Base-by-base conservation (phyloP, 2,329 filamentous ascomycete genomes). In the Trichocomaceae sp. region DNA sequence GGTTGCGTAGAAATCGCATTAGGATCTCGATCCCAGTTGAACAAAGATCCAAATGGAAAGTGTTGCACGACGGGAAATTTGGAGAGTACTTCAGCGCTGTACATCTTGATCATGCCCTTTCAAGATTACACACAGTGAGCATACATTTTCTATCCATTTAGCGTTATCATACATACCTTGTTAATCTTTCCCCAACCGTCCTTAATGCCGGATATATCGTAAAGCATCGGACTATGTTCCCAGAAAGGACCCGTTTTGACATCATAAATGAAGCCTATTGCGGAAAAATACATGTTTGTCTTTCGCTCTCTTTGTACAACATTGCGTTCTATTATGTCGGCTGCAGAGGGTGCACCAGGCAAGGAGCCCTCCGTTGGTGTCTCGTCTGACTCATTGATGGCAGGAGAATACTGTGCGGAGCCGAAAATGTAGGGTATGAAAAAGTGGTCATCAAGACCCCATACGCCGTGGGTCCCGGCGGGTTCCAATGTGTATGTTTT, bases 11-110 rank as follows among this genome's bases (percentile, higher is more conserved):
- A 61, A 1, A 70, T 61, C 1, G 85, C 84, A 52, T 81, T 74
- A 0, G 85, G 85, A 65, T 90, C 85, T 47, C 69, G 72, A 2
- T 88, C 83, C 86, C 87, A 92, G 37, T 80, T 82, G 66, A 92
- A 90, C n/a, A 93, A 74, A 5, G 84, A 86, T 23, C 88, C 88
- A 61, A 93, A 92, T 2, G 80, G 82, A 62, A 93, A 97, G 72
- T 99, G 93, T 72, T 99, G 93, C n/a, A 99, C 90, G 2, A 99
- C 93, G 2, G 93, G 93, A 66, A 96, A 96, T 71, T 99, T 99
- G 39, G 88, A 89, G 13, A 99, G 78, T 2, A 99, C 93, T 75
- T 99, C 93, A 17, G 89, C 93, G 62, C 95, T 90, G 75, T 92
- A 99, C 93, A 99, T 99, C 73, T 97, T 99, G 65, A 99, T 83